These are phyloP conservation scores for Aspergillus tanneri DNA, from an alignment of 2,329 filamentous ascomycete species.

Conservation along the genomic window DNA sequence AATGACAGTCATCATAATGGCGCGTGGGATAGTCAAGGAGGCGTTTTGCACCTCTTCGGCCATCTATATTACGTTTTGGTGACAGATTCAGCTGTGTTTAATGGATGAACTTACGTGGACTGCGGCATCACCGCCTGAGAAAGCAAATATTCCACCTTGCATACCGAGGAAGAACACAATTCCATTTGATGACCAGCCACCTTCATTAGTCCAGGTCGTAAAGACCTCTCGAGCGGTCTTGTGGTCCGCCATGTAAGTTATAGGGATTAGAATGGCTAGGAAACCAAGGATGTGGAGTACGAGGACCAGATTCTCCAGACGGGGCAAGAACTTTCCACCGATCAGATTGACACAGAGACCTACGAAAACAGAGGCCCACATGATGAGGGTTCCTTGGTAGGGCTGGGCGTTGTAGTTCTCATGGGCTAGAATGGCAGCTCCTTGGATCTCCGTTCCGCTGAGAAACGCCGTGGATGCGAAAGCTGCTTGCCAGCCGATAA, in stretches of 20 bases:
- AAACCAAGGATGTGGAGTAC: constrained; percentile 54
- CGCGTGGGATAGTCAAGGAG: constrained; percentile 34
- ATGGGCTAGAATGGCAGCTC: constrained; percentile 39
- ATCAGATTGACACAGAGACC: constrained; percentile 46
- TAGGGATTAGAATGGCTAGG: constrained; percentile 52
- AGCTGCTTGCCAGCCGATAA: constrained; percentile 45
- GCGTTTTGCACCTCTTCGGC: constrained; percentile 44
- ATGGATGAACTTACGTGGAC: constrained; percentile 32
- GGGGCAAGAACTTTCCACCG: constrained; percentile 44
- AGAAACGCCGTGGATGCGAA: constrained; percentile 40
- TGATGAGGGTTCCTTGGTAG: constrained; percentile 53
- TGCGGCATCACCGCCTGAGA: constrained; percentile 40
- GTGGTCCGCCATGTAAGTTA: constrained; percentile 45
- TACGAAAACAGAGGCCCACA: constrained; percentile 45
- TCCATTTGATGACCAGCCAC: constrained; percentile 43
- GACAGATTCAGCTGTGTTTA: not conserved
- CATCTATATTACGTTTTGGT: constrained; percentile 21
- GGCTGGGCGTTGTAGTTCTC: constrained; percentile 37
- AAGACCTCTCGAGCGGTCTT: constrained; percentile 47
- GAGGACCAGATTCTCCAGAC: constrained; percentile 51
- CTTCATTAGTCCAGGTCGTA: constrained; percentile 49
- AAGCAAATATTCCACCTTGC: constrained; percentile 37
- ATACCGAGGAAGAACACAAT: constrained; percentile 44
- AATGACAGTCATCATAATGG: constrained; percentile 37
- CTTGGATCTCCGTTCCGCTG: constrained; percentile 37